Base-by-base conservation (phyloP, 192 early-diverging fungal genomes). In the Coemansia sp. region DNA sequence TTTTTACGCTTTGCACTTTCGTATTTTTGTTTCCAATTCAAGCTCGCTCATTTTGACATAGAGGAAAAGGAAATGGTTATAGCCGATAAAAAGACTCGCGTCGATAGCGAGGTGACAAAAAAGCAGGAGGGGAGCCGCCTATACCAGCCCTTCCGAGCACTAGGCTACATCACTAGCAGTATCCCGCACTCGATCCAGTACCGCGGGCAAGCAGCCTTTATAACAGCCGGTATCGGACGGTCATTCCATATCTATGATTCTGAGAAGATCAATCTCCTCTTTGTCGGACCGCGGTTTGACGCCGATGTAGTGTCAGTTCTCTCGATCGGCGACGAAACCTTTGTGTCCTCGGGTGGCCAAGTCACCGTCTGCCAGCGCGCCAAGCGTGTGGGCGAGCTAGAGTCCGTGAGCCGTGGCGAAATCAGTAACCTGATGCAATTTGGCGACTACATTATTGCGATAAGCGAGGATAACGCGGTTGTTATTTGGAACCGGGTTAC, bases 211-310 rank as follows among this genome's bases (percentile, higher is more conserved):
- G 78, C 86, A 5, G 88, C 89, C 46, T 94, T 94, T 66, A 74
- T 97, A 34, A 96, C 95, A n/a, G 88, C 93, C 2, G 89, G 91
- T 39, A 89, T 98, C 36, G 96, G 95, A 9, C 84, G 87, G 42
- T 93, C 89, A 27, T 98, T 92, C 74, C 95, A 98, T 58, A 88
- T 95, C 4, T 97, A 93, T 70, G 89, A 93, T 75, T 91, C 84
- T 4, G 89, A 87, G 39, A 93, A 93, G 70, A 88, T 97, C 81
- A 79, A 85, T 60, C 84, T 96, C 2, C 75, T 92, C 42, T 89
- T 95, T 77, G 92, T 94, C 20, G 91, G 91, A 22, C 78, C 93
- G 24, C 86, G 86, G 22, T 89, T 89, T 41, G 78, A 84, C 3
- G 69, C 70, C 20, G 88, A 91, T 27, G 90, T 95, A 45, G 88